A percentile compares a stretch with the other conserved stretches of the same genome.
Conservation (phyloP, 345 rosid genomes). For the Populus pruinosa region DNA sequence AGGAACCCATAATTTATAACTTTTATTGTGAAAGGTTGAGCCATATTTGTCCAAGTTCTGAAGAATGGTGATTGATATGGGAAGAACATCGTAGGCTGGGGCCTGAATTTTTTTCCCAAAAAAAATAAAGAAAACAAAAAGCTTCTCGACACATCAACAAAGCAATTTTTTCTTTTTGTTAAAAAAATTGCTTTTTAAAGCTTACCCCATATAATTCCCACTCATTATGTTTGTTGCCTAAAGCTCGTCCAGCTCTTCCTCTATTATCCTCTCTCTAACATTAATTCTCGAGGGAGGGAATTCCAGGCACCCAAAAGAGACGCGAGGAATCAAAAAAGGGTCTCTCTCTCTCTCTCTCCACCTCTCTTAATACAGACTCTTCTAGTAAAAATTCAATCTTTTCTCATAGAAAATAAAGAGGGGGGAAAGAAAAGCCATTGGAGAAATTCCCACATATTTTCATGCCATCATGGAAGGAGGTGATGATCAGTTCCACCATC, state of each 20-base stretch:
- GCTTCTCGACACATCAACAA: constrained; percentile 25
- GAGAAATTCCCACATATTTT: constrained; percentile 31
- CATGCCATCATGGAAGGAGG: constrained; percentile 63
- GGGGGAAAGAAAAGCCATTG: constrained; percentile 13
- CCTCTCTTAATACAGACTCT: not conserved
- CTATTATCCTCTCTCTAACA: constrained; percentile 25
- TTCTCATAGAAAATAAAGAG: not conserved
- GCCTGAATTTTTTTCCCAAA: not conserved
- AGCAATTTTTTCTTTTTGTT: constrained; percentile 37
- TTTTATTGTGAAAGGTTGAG: not conserved
- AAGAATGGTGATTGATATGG: not conserved
- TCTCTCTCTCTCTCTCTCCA: not conserved
- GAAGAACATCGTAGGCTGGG: not conserved
- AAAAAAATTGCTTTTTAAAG: constrained; percentile 43
- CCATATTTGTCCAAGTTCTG: not conserved
- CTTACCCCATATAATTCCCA: constrained; percentile 73
- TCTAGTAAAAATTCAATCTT: not conserved
- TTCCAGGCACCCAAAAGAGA: constrained; percentile 11
- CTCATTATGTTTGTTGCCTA: constrained; percentile 81
- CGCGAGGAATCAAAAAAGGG: not conserved
- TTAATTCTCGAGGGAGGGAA: constrained; percentile 16
- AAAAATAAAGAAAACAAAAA: constrained; percentile 6
- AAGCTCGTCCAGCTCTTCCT: constrained; percentile 37
- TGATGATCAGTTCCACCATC: constrained; percentile 50
- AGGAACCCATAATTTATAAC: not conserved